Percentiles rank a stretch among this genome's conserved stretches.
phyloP scores from a whole-genome alignment of 163 green algal species.

The Chlamydomonas reinhardtii region DNA sequence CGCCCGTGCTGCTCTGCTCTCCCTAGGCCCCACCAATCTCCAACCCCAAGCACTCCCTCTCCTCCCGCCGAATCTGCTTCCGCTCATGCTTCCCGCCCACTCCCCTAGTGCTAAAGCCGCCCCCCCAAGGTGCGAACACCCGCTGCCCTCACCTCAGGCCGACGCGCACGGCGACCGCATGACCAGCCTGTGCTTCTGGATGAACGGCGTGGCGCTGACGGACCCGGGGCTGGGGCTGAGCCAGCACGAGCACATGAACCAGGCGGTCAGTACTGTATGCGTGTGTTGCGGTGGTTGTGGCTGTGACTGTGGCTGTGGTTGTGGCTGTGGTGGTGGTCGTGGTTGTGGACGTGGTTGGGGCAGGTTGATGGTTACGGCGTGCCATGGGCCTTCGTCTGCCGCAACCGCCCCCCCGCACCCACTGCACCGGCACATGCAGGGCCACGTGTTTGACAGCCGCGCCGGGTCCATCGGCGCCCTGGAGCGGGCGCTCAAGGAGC shows the following conservation, averaged over 20 bases:
- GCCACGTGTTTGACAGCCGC: constrained; percentile 22
- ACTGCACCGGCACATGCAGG: background rate
- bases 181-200: constrained; percentile 37
- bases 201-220: constrained; percentile 1
- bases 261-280: background rate
- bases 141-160: background rate
- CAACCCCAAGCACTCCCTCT: no score
- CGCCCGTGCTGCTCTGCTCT: no score
- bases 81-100: background rate
- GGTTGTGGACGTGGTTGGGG: background rate
- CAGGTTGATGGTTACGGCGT: no score
- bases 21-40: no score
- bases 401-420: no score
- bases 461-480: background rate
- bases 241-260: background rate
- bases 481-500: background rate
- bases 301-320: no score
- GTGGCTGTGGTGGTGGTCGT: no score
- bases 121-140: background rate
- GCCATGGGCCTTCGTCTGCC: no score
- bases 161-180: constrained; percentile 27
- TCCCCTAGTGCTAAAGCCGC: background rate
- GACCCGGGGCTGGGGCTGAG: constrained; percentile 17
- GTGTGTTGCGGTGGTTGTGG: background rate
- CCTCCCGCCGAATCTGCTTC: no score